A percentile compares a stretch with the other conserved stretches of the same genome.
Conservation (phyloP, 345 rosid species). For the Hibiscus trionum region DNA sequence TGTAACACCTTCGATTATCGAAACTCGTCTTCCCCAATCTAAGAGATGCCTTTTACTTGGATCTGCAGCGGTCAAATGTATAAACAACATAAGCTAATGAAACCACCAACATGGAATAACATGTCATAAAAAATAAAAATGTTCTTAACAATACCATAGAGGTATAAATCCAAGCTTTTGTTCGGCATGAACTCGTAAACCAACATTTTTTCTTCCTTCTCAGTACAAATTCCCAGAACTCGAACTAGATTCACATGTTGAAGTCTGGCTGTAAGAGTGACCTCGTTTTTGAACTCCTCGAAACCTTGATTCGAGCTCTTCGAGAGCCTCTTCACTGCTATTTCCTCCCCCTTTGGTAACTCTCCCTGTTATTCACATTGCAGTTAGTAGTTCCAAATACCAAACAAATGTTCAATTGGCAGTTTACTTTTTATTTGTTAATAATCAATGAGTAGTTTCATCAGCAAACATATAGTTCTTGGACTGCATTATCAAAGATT, state of each 20-base stretch:
- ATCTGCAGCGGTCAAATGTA: not conserved
- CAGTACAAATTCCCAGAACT: constrained; percentile 7
- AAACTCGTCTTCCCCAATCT: not conserved
- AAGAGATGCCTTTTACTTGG: not conserved
- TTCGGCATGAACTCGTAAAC: constrained; percentile 13
- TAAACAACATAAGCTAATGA: not conserved
- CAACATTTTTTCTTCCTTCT: constrained; percentile 22
- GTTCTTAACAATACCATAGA: constrained; percentile 8
- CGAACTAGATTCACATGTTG: constrained; percentile 9
- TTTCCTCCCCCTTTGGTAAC: not conserved
- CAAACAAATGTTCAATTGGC: not conserved
- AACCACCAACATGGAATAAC: not conserved
- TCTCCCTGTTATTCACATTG: not conserved
- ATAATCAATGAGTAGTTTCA: not conserved
- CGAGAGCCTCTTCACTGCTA: constrained; percentile 2
- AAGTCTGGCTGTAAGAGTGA: not conserved
- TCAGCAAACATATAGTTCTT: not conserved
- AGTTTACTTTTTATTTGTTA: not conserved
- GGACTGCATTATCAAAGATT: not conserved
- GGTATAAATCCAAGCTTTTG: constrained; percentile 19
- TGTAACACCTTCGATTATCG: constrained; percentile 3
- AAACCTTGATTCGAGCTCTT: not conserved
- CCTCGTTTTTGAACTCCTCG: constrained; percentile 23
- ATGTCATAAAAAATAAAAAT: not conserved
- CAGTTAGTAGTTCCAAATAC: not conserved